phyloP scores from a whole-genome alignment of 2,329 filamentous ascomycete species.

The Drechslera avenae region DNA sequence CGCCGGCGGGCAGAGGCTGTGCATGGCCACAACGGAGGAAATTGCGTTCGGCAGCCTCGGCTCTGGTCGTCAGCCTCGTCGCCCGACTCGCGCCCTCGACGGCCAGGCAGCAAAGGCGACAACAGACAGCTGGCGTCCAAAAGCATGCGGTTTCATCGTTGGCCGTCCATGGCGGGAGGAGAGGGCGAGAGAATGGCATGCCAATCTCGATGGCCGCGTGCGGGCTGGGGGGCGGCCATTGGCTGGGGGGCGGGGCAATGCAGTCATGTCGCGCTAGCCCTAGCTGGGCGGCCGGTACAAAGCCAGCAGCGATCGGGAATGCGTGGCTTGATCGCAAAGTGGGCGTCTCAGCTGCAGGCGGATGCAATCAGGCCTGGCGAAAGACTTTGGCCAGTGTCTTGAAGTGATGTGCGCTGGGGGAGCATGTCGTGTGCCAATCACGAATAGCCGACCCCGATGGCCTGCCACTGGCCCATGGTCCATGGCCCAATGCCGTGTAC shows the following conservation, averaged over 20 bases:
- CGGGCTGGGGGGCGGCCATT: background rate
- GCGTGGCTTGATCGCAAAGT: conserved; percentile 4
- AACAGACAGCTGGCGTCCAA: too few species aligned
- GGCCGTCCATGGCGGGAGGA: background rate
- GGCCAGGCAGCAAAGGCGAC: too few species aligned
- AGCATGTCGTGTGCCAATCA: conserved; percentile 16
- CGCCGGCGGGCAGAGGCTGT: too few species aligned
- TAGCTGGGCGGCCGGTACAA: background rate
- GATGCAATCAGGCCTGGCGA: conserved; percentile 4
- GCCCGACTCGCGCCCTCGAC: too few species aligned
- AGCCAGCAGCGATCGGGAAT: conserved; percentile 10
- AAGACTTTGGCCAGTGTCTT: conserved; percentile 4
- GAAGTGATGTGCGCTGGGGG: too few species aligned
- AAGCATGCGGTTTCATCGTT: too few species aligned
- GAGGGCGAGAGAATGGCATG: background rate
- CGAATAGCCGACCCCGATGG: background rate
- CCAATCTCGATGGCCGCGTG: background rate
- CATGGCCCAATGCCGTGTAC: conserved; percentile 16
- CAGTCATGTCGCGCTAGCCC: background rate
- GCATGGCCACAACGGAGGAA: too few species aligned
- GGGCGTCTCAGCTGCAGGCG: conserved; percentile 3
- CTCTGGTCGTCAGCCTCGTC: too few species aligned
- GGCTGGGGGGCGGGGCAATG: background rate
- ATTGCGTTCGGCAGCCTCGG: too few species aligned
- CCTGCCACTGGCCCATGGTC: conserved; percentile 3